Percentiles rank a stretch among this genome's conserved stretches.
These are phyloP conservation scores for Agarophyton chilense DNA, from an alignment of 23 red algal species.

Conservation along the genomic window DNA sequence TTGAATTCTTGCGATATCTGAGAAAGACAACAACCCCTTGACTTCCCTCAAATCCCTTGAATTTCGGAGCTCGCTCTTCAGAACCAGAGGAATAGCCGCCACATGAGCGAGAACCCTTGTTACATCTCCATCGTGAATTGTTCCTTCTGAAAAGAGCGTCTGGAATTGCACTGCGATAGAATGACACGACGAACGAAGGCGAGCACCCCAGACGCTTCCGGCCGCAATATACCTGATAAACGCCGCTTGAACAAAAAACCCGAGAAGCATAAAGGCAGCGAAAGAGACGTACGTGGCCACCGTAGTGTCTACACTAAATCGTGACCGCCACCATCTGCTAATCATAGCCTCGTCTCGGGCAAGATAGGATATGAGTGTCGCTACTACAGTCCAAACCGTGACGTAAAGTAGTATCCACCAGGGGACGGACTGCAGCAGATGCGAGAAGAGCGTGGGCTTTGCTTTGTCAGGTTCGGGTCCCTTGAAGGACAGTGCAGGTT, in stretches of 20 bases:
- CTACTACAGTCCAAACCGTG: slow-evolving; percentile 34
- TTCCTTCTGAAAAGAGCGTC: background rate
- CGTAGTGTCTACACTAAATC: background rate
- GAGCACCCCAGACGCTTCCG: slow-evolving; percentile 32
- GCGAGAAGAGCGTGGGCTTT: slow-evolving; percentile 28
- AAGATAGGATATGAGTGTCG: slow-evolving; percentile 37
- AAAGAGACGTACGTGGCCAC: slow-evolving; percentile 46
- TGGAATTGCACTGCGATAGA: background rate
- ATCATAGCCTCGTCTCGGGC: background rate
- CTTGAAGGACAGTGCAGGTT: background rate
- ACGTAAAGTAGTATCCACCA: slow-evolving; percentile 51
- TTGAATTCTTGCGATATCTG: slow-evolving; percentile 36
- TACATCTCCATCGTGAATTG: slow-evolving; percentile 19
- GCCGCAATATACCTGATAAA: slow-evolving; percentile 39
- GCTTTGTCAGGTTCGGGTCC: background rate
- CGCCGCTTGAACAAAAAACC: slow-evolving; percentile 43
- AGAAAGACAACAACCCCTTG: slow-evolving; percentile 29
- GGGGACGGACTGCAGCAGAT: slow-evolving; percentile 37
- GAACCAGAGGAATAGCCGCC: slow-evolving; percentile 33
- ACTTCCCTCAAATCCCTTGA: slow-evolving; percentile 42
- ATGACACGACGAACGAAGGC: slow-evolving; percentile 43
- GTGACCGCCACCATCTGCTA: slow-evolving; percentile 27
- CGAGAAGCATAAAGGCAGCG: slow-evolving; percentile 53
- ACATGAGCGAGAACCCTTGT: slow-evolving; percentile 23
- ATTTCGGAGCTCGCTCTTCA: slow-evolving; percentile 34